Evolutionary conservation across 139 green algal species (phyloP), one percentile per base, ranked within the genome.

Genomic region (Edaphochlamys debaryana): DNA sequence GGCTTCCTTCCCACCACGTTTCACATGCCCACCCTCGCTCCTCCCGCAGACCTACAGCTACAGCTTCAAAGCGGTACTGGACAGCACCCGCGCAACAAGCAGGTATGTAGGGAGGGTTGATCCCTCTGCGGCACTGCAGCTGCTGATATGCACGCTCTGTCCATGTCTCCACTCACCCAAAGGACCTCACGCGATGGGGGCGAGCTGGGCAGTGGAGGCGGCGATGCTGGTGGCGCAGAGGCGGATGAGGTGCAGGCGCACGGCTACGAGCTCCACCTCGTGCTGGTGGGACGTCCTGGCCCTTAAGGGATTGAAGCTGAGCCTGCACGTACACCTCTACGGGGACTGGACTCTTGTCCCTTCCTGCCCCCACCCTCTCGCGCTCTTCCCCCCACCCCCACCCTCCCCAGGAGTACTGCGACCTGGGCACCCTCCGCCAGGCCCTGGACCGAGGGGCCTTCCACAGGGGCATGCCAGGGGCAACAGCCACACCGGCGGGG

Each of bases 251-350:
- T n/a, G n/a, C n/a, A n/a, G 29, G 48, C 73, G 0, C 73, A 80
- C 73, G 73, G 73, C 73, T 80, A 80, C 38, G 73, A 80, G 56
- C 52, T 80, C 37, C 73, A 80, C 38, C 73, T 80, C 4, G 73
- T 80, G 37, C 73, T 80, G 54, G 70, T 78, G 32, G 9, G 70
- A 25, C 32, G 69, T 76, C 9, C 1, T 41, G n/a, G 66, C 8
- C 11, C 19, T 36, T 50, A 36, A n/a, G 64, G 2, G 8, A 22
- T 8, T 15, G 62, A 3, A 23, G 9, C 30, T 4, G n/a, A 6
- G n/a, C 62, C n/a, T 6, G 6, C 7, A 19, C 8, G 13, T 5
- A 29, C n/a, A n/a, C n/a, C n/a, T n/a, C n/a, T n/a, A n/a, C n/a
- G n/a, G n/a, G n/a, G n/a, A n/a, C n/a, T n/a, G n/a, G 7, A 8